These are phyloP conservation scores for Pachyrhizus erosus DNA, from an alignment of 306 rosid species.

Conservation along the genomic window DNA sequence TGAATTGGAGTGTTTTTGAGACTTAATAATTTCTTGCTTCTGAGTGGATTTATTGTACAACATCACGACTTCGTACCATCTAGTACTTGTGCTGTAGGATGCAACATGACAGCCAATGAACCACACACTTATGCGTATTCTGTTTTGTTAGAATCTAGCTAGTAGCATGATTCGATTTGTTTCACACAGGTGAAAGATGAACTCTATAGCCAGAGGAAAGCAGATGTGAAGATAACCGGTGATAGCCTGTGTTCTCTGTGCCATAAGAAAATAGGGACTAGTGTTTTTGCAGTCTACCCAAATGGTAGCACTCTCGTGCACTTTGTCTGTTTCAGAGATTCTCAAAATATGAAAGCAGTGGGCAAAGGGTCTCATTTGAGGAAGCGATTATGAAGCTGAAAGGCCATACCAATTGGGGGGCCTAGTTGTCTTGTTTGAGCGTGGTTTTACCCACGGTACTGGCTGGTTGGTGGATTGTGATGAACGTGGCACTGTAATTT, in stretches of 20 bases:
- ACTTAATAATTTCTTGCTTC: slow-evolving; percentile 14
- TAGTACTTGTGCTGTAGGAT: slow-evolving; percentile 5
- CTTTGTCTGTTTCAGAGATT: slow-evolving; percentile 93
- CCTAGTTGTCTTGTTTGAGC: slow-evolving; percentile 12
- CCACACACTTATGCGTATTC: background rate
- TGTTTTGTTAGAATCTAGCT: slow-evolving; percentile 36
- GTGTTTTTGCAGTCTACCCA: slow-evolving; percentile 94
- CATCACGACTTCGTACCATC: background rate
- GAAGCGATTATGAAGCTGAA: slow-evolving; percentile 54
- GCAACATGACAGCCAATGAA: slow-evolving; percentile 7
- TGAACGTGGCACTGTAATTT: background rate
- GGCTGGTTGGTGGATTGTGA: slow-evolving; percentile 38
- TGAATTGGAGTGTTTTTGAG: background rate
- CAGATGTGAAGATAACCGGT: slow-evolving; percentile 75
- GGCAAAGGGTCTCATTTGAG: slow-evolving; percentile 68
- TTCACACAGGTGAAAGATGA: slow-evolving; percentile 83
- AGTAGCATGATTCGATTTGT: slow-evolving; percentile 31
- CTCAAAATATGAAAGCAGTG: slow-evolving; percentile 90
- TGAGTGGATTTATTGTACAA: slow-evolving; percentile 13
- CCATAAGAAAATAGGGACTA: slow-evolving; percentile 92
- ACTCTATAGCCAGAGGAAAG: slow-evolving; percentile 78
- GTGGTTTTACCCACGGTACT: background rate
- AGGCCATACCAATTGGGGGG: slow-evolving; percentile 15
- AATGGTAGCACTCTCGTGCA: slow-evolving; percentile 92
- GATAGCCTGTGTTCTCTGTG: slow-evolving; percentile 96